These are phyloP conservation scores for Candida smagusa DNA, from an alignment of 1,139 yeast genomes.

Conservation along the genomic window DNA sequence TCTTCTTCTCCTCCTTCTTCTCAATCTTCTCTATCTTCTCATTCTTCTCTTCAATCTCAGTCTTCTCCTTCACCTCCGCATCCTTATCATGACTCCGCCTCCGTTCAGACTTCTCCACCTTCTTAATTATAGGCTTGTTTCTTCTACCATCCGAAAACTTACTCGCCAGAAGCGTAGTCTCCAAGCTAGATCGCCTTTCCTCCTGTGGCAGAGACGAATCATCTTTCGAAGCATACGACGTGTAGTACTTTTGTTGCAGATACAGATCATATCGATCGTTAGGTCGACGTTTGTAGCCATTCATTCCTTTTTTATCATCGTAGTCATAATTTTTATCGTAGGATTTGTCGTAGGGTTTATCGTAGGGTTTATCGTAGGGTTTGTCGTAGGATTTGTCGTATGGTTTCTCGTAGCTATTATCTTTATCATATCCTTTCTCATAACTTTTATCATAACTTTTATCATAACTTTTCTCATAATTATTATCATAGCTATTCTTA, in stretches of 20 bases:
- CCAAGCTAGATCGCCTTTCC: neutral
- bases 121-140: conserved; percentile 1
- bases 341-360: no score
- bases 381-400: no score
- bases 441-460: no score
- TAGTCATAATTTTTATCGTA: neutral
- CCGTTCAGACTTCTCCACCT: neutral
- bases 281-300: conserved; percentile 8
- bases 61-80: neutral
- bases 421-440: no score
- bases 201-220: neutral
- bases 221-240: conserved; percentile 3
- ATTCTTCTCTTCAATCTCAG: neutral
- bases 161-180: conserved; percentile 3
- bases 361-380: no score
- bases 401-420: no score
- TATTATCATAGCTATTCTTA: no score
- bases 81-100: neutral
- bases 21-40: neutral
- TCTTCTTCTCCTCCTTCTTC: conserved; percentile 1
- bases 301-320: conserved; percentile 5
- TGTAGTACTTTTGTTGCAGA: conserved; percentile 2
- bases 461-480: no score
- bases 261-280: conserved; percentile 14
- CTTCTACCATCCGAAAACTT: conserved; percentile 7